Conservation (phyloP, 768 basidiomycete species). For the Leccinellum luteum region DNA sequence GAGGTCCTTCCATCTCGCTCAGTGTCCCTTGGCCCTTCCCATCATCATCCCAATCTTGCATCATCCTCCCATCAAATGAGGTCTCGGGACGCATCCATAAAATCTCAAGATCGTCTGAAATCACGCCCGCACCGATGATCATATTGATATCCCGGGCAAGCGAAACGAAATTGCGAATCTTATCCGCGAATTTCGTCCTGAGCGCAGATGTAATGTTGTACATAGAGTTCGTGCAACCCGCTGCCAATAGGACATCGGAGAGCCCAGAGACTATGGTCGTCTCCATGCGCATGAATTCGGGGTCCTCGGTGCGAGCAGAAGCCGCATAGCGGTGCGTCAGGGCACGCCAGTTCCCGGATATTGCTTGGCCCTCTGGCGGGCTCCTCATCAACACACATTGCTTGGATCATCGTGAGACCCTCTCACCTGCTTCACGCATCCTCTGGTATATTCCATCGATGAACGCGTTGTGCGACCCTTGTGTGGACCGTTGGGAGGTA, state of each 20-base stretch:
- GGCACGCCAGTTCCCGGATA: slow-evolving; percentile 43
- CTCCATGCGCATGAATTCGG: slow-evolving; percentile 7
- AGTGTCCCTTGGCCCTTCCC: background rate
- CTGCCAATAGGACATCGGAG: slow-evolving; percentile 23
- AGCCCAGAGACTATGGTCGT: slow-evolving; percentile 17
- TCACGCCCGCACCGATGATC: slow-evolving; percentile 19
- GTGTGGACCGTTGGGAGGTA: slow-evolving; percentile 15
- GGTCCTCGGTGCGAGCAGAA: slow-evolving; percentile 7
- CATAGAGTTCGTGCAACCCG: slow-evolving; percentile 21
- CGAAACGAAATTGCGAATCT: slow-evolving; percentile 40
- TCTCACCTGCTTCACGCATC: slow-evolving; percentile 34
- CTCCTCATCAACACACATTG: background rate
- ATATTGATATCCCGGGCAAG: slow-evolving; percentile 45
- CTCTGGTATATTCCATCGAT: slow-evolving; percentile 29
- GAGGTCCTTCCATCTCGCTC: background rate
- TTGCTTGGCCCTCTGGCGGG: slow-evolving; percentile 38
- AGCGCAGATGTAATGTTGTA: slow-evolving; percentile 38
- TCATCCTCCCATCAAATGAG: slow-evolving; percentile 10
- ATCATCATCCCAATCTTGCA: slow-evolving; percentile 27
- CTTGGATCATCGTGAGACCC: background rate
- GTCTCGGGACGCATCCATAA: slow-evolving; percentile 6
- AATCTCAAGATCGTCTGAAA: slow-evolving; percentile 28
- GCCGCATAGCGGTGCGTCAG: slow-evolving; percentile 30
- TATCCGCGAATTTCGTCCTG: slow-evolving; percentile 39
- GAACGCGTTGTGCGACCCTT: slow-evolving; percentile 16